phyloP scores from a whole-genome alignment of 352 stramenopile genomes.

The Phytophthora hybrid region DNA sequence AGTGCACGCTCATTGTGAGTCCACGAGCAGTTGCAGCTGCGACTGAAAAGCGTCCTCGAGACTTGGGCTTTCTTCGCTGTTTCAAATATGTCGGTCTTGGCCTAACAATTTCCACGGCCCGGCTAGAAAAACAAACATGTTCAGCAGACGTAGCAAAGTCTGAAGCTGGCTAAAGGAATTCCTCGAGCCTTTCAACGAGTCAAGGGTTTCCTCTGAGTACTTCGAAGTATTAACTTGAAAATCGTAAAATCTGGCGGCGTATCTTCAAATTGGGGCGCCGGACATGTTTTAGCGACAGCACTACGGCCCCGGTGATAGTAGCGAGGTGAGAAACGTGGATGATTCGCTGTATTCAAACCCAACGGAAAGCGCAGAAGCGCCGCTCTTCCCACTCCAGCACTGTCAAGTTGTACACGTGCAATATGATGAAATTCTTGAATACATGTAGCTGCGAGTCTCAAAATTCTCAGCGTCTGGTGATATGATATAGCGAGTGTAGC shows the following conservation, averaged over 20 bases:
- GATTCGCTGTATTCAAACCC: slow-evolving; percentile 9
- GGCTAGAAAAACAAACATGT: no score
- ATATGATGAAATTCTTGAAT: slow-evolving; percentile 2
- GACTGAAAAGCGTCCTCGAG: background rate
- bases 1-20: background rate
- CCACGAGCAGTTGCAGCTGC: background rate
- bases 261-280: background rate
- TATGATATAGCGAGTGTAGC: background rate
- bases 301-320: background rate
- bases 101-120: no score
- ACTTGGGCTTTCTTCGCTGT: background rate
- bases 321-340: background rate
- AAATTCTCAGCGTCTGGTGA: background rate
- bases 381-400: slow-evolving; percentile 2
- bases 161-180: no score
- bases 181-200: background rate
- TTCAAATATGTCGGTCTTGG: no score
- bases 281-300: slow-evolving; percentile 12
- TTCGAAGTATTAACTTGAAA: no score
- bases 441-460: no score
- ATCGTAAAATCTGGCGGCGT: background rate
- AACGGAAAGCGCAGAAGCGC: background rate
- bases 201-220: no score
- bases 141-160: background rate
- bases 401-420: slow-evolving; percentile 14